phyloP scores from a whole-genome alignment of 768 basidiomycete species.

The Daedalea quercina region DNA sequence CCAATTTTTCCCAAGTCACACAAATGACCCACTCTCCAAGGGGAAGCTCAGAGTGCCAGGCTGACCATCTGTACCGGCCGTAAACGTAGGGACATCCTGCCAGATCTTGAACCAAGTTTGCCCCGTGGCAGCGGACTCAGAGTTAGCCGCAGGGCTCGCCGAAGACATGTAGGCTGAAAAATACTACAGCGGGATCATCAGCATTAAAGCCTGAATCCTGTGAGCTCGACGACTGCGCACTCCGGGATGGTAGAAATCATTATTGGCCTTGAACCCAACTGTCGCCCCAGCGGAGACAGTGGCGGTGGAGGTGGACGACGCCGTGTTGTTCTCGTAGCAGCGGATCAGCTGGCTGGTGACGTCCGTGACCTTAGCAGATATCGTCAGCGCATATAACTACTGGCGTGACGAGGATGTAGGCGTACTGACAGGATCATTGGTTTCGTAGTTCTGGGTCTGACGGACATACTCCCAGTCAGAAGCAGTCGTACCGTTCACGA shows the following conservation, averaged over 20 bases:
- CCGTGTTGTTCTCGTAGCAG: conserved; percentile 25
- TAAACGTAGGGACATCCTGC: conserved; percentile 23
- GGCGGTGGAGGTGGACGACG: conserved; percentile 18
- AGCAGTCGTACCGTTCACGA: conserved; percentile 17
- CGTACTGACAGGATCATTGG: conserved; percentile 22
- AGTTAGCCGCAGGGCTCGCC: conserved; percentile 20
- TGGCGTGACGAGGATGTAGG: too few relatives aligned
- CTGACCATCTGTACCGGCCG: conserved; percentile 11
- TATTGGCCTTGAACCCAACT: conserved; percentile 24
- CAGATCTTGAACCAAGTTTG: conserved; percentile 41
- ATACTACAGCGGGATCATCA: conserved; percentile 10
- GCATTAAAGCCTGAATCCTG: too few relatives aligned
- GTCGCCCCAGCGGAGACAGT: conserved; percentile 22
- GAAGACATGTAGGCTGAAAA: conserved; percentile 26
- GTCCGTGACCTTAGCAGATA: conserved; percentile 22
- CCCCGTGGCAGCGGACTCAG: conserved; percentile 31
- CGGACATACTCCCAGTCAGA: conserved; percentile 26
- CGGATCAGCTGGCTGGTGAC: conserved; percentile 24
- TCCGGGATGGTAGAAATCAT: conserved; percentile 21
- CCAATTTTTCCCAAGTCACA: background rate
- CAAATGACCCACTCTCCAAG: conserved; percentile 13
- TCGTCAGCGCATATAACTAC: background rate
- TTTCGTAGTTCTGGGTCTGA: conserved; percentile 25
- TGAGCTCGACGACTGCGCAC: conserved; percentile 8
- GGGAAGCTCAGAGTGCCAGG: conserved; percentile 18